Conservation (phyloP, 345 rosid species). For the Acer negundo region DNA sequence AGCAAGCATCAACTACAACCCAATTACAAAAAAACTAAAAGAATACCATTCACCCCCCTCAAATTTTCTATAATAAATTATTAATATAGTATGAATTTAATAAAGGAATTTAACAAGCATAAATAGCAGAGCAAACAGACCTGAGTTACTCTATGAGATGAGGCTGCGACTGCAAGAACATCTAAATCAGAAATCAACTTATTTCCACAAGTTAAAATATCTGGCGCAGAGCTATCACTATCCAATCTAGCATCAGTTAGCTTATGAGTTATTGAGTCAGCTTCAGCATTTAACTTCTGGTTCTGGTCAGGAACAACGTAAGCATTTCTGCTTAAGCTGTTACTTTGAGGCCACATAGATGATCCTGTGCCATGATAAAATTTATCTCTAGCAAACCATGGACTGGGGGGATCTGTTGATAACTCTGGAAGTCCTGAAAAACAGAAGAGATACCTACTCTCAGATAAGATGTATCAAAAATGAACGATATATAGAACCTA, state of each 20-base stretch:
- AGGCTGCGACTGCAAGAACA: slow-evolving; percentile 20
- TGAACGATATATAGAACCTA: not conserved
- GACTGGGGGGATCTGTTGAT: slow-evolving; percentile 25
- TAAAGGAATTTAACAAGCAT: not conserved
- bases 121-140: slow-evolving; percentile 24
- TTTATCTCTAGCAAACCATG: slow-evolving; percentile 35
- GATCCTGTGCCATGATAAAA: slow-evolving; percentile 27
- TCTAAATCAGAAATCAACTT: slow-evolving; percentile 24
- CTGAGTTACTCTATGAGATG: slow-evolving; percentile 30
- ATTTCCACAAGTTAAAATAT: slow-evolving; percentile 26
- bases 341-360: slow-evolving; percentile 34
- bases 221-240: slow-evolving; percentile 19
- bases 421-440: slow-evolving; percentile 40
- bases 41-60: not conserved
- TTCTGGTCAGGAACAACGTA: slow-evolving; percentile 26
- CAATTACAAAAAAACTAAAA: not conserved
- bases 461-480: not conserved
- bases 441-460: slow-evolving; percentile 3
- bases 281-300: slow-evolving; percentile 29
- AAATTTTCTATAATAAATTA: not conserved
- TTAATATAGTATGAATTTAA: not conserved
- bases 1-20: not conserved
- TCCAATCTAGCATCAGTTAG: slow-evolving; percentile 36
- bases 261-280: slow-evolving; percentile 34
- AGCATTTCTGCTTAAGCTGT: slow-evolving; percentile 22